Base-by-base conservation (phyloP, 2,329 filamentous ascomycete genomes). In the Colletotrichum orbiculare region DNA sequence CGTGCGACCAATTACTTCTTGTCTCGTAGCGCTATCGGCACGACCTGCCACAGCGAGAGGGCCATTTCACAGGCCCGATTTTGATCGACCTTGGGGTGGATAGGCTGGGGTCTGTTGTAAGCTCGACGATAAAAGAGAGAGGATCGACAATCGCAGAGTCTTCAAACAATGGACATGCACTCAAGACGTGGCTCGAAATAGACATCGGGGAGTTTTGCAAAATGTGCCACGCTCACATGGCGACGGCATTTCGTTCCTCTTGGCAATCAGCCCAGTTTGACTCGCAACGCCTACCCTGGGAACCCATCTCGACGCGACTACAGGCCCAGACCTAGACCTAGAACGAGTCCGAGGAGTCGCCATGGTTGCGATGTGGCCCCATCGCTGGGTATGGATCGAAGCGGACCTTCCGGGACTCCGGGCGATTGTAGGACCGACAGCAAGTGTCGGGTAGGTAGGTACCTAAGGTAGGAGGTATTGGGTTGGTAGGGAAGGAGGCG, bases 181-280 rank as follows among this genome's bases (percentile, higher is more conserved):
- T 5, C 25, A 25, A 25, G 4, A 3, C 25, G 1, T 25, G 25
- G 25, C 25, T 25, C 4, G 25, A 25, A 25, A 25, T 25, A 25
- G 25, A 25, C 25, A 25, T 4, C 2, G 12, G 13, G 8, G n/a
- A 45, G 8, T 45, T 8, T 17, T n/a, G n/a, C n/a, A 2, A 46
- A 6, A 17, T 17, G n/a, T 10, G 43, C n/a, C 15, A 25, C 38
- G 43, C 43, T n/a, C 43, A 46, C 6, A 46, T 10, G 11, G n/a
- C 6, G 41, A 34, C 45, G 35, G 57, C 61, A 61, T 64, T 55
- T 54, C 39, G 34, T 35, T 46, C 50, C 43, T 11, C 61, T 64
- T 64, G 50, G 61, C 55, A 61, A 60, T 64, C 57, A 61, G 61
- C 56, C 61, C 61, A 64, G 47, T 42, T 61, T 61, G 61, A 64